phyloP scores from a whole-genome alignment of 257 asterid genomes.

The Asclepias syriaca region DNA sequence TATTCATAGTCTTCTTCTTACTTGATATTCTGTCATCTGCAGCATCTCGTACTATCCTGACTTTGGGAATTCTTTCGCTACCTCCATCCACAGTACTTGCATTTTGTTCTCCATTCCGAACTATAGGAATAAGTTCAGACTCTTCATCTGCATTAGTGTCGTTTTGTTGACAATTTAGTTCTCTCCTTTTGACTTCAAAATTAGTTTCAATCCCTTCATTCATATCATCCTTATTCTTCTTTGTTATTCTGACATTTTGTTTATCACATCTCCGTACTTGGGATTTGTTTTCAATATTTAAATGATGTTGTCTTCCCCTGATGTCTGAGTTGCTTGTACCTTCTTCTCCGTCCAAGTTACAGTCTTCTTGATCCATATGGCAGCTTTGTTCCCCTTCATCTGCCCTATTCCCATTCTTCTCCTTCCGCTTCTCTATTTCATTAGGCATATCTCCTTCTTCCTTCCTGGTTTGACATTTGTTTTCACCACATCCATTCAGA shows the following conservation, averaged over 20 bases:
- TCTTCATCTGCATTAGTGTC: not conserved
- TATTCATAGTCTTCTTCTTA: not conserved
- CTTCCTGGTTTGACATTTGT: not conserved
- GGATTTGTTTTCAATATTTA: not conserved
- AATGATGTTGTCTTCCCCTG: slow-evolving; percentile 8
- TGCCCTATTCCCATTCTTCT: not conserved
- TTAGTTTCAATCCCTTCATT: not conserved
- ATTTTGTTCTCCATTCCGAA: not conserved
- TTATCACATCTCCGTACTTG: too few species aligned
- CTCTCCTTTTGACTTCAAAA: not conserved
- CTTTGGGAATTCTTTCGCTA: not conserved
- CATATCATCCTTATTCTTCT: not conserved
- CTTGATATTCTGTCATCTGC: not conserved
- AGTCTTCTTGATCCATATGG: slow-evolving; percentile 2
- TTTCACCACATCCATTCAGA: not conserved
- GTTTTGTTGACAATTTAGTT: not conserved
- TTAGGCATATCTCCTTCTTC: not conserved
- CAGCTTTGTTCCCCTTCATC: too few species aligned
- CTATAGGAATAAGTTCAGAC: not conserved
- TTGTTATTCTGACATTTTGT: too few species aligned
- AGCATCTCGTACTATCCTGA: slow-evolving; percentile 4
- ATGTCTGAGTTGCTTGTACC: not conserved
- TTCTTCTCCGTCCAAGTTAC: not conserved
- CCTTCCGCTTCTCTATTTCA: not conserved
- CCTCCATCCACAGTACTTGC: not conserved